Conservation (phyloP, 1,139 yeast genomes). For the Debaryomycetaceae sp. region DNA sequence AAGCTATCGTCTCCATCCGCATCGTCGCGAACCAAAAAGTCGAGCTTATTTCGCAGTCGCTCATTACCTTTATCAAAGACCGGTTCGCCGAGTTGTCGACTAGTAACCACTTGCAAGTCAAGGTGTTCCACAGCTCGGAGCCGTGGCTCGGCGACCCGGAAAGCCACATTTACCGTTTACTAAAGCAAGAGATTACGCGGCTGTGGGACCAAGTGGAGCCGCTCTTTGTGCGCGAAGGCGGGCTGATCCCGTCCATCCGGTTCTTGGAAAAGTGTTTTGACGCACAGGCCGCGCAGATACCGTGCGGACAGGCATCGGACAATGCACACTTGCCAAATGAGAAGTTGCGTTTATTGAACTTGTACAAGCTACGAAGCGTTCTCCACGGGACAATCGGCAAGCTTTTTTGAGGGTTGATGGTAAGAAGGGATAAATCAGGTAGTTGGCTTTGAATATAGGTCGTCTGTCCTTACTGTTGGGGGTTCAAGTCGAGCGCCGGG, state of each 20-base stretch:
- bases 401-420: too few relatives aligned
- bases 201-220: constrained; percentile 67
- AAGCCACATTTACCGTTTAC: constrained; percentile 58
- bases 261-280: constrained; percentile 69
- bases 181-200: constrained; percentile 44
- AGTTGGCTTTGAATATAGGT: too few relatives aligned
- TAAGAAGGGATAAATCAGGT: too few relatives aligned
- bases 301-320: constrained; percentile 93
- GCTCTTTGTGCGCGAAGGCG: constrained; percentile 86
- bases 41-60: constrained; percentile 39
- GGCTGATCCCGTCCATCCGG: constrained; percentile 86
- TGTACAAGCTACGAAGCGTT: constrained; percentile 62
- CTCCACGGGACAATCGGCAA: constrained; percentile 44
- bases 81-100: constrained; percentile 40
- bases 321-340: constrained; percentile 91
- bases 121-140: constrained; percentile 75
- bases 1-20: constrained; percentile 70
- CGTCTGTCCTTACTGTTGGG: too few relatives aligned
- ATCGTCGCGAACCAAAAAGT: constrained; percentile 84
- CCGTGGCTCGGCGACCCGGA: constrained; percentile 91
- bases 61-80: constrained; percentile 34
- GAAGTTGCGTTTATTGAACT: constrained; percentile 65
- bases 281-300: constrained; percentile 92
- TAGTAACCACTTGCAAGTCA: constrained; percentile 47
- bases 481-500: too few relatives aligned